Conservation (phyloP, 805 yeast species). For the Wickerhamomyces tratensis region DNA sequence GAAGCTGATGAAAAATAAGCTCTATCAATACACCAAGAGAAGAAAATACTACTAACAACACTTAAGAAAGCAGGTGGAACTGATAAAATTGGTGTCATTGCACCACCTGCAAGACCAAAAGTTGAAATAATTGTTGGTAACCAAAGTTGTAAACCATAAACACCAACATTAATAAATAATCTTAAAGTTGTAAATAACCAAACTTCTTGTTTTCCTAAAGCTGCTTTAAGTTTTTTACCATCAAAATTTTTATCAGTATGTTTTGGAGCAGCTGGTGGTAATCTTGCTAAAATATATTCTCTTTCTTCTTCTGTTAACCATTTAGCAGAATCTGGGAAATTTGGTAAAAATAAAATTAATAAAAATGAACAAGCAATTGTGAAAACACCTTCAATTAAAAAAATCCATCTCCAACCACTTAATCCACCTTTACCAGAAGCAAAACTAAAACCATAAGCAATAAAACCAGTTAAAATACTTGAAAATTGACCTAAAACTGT, state of each 20-base stretch:
- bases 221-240: neutral
- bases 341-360: slow-evolving; percentile 6
- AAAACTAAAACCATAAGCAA: slow-evolving; percentile 14
- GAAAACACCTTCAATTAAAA: slow-evolving; percentile 10
- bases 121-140: slow-evolving; percentile 8
- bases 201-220: slow-evolving; percentile 4
- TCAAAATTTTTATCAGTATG: slow-evolving; percentile 1
- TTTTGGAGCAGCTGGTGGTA: slow-evolving; percentile 3
- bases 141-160: slow-evolving; percentile 9
- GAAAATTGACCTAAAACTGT: slow-evolving; percentile 16
- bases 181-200: slow-evolving; percentile 4
- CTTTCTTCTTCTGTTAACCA: slow-evolving; percentile 10
- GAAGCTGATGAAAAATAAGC: slow-evolving; percentile 2
- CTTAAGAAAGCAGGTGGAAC: slow-evolving; percentile 9
- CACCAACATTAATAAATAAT: slow-evolving; percentile 7
- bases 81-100: slow-evolving; percentile 7
- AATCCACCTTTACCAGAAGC: slow-evolving; percentile 8
- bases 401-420: slow-evolving; percentile 14
- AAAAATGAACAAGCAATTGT: slow-evolving; percentile 7
- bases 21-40: slow-evolving; percentile 9
- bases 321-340: slow-evolving; percentile 11
- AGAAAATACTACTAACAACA: slow-evolving; percentile 6
- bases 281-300: slow-evolving; percentile 1
- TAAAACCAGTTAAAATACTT: slow-evolving; percentile 14
- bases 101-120: slow-evolving; percentile 1